Evolutionary conservation across 306 rosid genomes (phyloP), one percentile per base, ranked within the genome.

Genomic region (Cajanus cajan): DNA sequence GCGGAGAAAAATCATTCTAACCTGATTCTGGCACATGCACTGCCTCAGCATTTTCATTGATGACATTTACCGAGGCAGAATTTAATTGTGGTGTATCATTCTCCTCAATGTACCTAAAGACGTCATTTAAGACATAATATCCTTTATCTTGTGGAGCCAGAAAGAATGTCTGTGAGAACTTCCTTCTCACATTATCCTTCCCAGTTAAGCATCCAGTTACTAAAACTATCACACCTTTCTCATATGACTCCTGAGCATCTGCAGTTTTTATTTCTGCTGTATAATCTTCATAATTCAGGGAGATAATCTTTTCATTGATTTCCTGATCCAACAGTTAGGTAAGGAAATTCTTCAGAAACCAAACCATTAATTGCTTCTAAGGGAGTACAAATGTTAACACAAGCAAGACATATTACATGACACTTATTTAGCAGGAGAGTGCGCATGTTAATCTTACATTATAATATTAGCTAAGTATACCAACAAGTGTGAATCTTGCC

Each of bases 61-160:
- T 25, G 47, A 75, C 84, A 65, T 78, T 84, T 74, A 76, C 84
- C 7, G 92, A 15, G 64, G 78, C 82, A 83, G 88, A 69, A 71
- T 68, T 83, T 67, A 81, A 50, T 71, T 81, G 90, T 18, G 74
- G 54, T 10, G 74, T 37, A 69, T 88, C 91, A 34, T 71, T 74
- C 79, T 93, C 99, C 85, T 93, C 99, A 54, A 90, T 75, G 78
- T 79, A 93, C 94, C 99, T 86, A 54, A 96, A 96, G 58, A 96
- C 96, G 76, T 96, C 99, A 69, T 96, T 96, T 83, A 96, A 85
- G 73, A 96, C 99, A 74, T 79, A 96, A 83, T 87, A 96, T 34
- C 98, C 99, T 72, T 93, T 91, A 70, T 93, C 97, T 83, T 96
- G 99, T 47, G 94, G 98, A 86, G 99, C 99, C 67, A 96, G 94